phyloP scores from a whole-genome alignment of 208 protist genomes.

The Willaertia magna region DNA sequence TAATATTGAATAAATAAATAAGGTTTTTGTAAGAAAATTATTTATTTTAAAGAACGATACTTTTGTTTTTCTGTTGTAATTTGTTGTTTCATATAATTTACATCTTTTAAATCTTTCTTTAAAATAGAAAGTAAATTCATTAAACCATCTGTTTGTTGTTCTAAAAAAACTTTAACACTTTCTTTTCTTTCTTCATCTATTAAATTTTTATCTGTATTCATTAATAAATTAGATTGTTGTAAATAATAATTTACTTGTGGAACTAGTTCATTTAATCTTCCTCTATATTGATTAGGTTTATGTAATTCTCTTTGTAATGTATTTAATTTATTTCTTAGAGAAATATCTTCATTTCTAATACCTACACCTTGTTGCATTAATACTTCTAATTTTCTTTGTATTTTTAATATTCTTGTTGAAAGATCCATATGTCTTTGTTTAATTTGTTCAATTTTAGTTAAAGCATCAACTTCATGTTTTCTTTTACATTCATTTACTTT shows the following conservation, averaged over 20 bases:
- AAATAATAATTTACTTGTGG: not conserved
- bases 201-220: not conserved
- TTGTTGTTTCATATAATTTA: not conserved
- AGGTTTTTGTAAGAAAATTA: not conserved
- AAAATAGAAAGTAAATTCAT: not conserved
- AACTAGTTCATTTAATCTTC: not conserved
- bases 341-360: not conserved
- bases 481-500: not conserved
- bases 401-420: not conserved
- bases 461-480: not conserved
- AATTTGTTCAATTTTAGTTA: not conserved
- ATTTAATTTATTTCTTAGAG: not conserved
- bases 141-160: not conserved
- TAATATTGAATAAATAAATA: too few species aligned
- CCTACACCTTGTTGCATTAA: not conserved
- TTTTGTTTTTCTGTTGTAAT: not conserved
- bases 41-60: not conserved
- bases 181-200: not conserved
- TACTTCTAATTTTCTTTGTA: not conserved
- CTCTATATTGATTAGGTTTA: slow-evolving; percentile 3
- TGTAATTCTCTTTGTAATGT: not conserved
- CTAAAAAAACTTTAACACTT: not conserved
- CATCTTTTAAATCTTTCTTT: not conserved
- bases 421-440: not conserved
- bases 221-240: not conserved